Evolutionary conservation across 202 grass and related monocot genomes (phyloP).

Genomic region (Setaria italica): DNA sequence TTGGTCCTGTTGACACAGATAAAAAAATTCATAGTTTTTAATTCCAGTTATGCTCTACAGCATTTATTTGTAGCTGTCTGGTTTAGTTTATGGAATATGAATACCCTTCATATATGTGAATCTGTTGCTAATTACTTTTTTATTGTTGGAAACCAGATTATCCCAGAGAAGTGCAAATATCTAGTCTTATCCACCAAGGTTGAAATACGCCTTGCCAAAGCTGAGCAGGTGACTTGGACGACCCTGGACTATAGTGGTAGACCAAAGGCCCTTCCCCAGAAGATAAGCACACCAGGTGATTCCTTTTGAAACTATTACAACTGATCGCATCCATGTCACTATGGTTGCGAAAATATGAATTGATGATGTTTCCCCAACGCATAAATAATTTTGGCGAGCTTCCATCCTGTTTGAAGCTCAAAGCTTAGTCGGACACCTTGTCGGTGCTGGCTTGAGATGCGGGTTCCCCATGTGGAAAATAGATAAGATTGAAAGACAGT

Average conservation of each 20-base stretch:
- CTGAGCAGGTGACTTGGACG: constrained; percentile 76
- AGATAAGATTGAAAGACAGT: not conserved
- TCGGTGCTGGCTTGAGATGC: not conserved
- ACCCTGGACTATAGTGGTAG: constrained; percentile 73
- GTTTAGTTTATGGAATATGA: not conserved
- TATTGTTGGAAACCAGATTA: constrained; percentile 57
- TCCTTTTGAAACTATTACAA: constrained; percentile 15
- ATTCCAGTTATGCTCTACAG: not conserved
- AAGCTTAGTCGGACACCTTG: not conserved
- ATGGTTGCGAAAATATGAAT: not conserved
- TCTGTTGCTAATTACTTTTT: constrained; percentile 41
- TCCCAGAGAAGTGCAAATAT: constrained; percentile 82
- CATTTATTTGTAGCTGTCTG: constrained; percentile 4
- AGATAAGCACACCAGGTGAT: constrained; percentile 68
- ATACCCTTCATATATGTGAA: not conserved
- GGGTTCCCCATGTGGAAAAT: not conserved
- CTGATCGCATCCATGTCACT: not conserved
- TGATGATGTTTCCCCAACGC: not conserved
- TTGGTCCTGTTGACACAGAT: constrained; percentile 4
- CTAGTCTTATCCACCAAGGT: constrained; percentile 83
- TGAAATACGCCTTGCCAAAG: constrained; percentile 84
- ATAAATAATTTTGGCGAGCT: not conserved
- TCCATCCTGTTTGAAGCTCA: not conserved
- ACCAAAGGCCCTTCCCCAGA: constrained; percentile 67
- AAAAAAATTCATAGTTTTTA: not conserved